Conservation (phyloP, 2,329 filamentous ascomycete species). For the Aspergillus neotritici region DNA sequence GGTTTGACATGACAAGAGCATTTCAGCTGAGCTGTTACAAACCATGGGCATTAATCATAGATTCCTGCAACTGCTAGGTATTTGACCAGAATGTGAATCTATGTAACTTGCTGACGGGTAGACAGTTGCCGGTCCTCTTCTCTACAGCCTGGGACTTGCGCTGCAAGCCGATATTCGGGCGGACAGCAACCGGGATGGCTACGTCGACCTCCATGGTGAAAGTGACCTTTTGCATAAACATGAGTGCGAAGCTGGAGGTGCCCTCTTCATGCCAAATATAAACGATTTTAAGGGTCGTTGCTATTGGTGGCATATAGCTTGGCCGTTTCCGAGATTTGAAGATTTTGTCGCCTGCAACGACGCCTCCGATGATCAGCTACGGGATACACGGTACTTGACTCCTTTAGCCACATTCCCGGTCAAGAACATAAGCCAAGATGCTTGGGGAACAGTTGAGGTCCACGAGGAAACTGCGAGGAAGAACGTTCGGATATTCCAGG, state of each 20-base stretch:
- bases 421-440: constrained; percentile 6
- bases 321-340: constrained; percentile 14
- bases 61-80: too few relatives aligned
- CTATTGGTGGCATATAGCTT: constrained; percentile 11
- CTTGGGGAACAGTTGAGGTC: constrained; percentile 4
- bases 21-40: too few relatives aligned
- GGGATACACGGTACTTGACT: constrained; percentile 27
- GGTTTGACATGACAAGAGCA: too few relatives aligned
- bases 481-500: constrained; percentile 26
- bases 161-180: constrained; percentile 22
- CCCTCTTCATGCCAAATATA: constrained; percentile 37
- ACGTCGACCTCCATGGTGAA: constrained; percentile 19
- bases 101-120: too few relatives aligned
- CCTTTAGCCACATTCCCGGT: constrained; percentile 30
- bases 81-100: too few relatives aligned
- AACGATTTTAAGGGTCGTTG: constrained; percentile 31
- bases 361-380: constrained; percentile 30
- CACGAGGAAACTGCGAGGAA: constrained; percentile 4
- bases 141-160: neutral
- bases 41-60: too few relatives aligned
- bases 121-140: too few relatives aligned
- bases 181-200: constrained; percentile 38
- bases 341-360: constrained; percentile 33
- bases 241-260: constrained; percentile 16
- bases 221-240: constrained; percentile 21